Evolutionary conservation across 257 asterid genomes (phyloP).

Genomic region (Scutellaria barbata): DNA sequence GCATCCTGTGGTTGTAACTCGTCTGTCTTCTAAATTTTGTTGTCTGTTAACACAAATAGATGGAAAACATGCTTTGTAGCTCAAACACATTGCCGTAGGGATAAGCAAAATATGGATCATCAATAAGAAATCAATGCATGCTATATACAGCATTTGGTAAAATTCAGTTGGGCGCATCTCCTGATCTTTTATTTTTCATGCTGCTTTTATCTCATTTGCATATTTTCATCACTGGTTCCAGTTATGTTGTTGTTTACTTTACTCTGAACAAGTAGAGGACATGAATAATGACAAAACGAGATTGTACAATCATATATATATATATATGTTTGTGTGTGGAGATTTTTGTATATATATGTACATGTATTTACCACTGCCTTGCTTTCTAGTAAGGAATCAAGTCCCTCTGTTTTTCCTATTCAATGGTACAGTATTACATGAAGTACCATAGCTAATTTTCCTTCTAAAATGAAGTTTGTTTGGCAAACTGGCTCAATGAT

Average conservation of each 20-base stretch:
- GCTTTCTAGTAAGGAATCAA: neutral
- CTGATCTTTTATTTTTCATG: neutral
- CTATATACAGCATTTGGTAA: neutral
- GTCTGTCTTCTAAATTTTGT: neutral
- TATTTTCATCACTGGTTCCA: neutral
- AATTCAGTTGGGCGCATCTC: neutral
- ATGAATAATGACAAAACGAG: neutral
- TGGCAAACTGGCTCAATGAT: constrained; percentile 28
- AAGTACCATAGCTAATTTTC: constrained; percentile 1
- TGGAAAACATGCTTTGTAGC: neutral
- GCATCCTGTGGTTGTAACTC: constrained; percentile 24
- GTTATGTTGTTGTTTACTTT: constrained; percentile 2
- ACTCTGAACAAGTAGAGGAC: neutral
- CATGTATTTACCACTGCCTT: neutral
- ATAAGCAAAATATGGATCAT: neutral
- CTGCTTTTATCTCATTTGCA: constrained; percentile 15
- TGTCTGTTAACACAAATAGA: neutral
- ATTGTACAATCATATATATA: neutral
- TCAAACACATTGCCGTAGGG: neutral
- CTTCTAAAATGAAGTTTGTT: constrained; percentile 21
- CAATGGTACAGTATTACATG: neutral
- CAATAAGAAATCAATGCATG: neutral
- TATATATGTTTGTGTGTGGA: neutral
- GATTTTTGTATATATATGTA: neutral
- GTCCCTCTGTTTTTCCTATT: constrained; percentile 16